Evolutionary conservation across 768 basidiomycete genomes (phyloP).

Genomic region (Lactarius psammicola): DNA sequence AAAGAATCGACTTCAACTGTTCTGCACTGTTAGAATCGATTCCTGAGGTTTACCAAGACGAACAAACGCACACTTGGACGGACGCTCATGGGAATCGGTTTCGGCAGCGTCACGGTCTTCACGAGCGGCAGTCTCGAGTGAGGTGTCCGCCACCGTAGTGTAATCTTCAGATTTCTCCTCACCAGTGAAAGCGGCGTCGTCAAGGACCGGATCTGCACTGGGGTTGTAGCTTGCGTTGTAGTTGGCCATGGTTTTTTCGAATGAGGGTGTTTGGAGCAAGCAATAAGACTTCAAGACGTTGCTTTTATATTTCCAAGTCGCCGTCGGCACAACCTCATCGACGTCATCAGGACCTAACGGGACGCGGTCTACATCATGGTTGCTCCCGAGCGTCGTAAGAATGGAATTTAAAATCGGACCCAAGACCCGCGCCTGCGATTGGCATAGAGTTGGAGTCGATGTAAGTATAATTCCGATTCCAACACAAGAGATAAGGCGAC

Average conservation of each 20-base stretch:
- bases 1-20: conserved; percentile 10
- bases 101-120: conserved; percentile 17
- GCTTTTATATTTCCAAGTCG: conserved; percentile 8
- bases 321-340: conserved; percentile 1
- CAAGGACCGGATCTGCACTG: conserved; percentile 13
- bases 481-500: neutral
- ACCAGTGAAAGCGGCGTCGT: conserved; percentile 7
- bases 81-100: conserved; percentile 9
- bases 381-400: conserved; percentile 4
- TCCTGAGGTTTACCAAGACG: neutral
- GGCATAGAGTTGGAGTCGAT: neutral
- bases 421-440: neutral
- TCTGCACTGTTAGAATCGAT: neutral
- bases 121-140: conserved; percentile 6
- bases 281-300: neutral
- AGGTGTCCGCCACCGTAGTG: neutral
- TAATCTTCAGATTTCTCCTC: conserved; percentile 1
- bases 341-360: neutral
- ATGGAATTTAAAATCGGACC: neutral
- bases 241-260: conserved; percentile 11
- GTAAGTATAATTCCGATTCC: neutral
- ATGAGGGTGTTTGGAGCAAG: neutral
- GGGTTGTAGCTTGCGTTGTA: conserved; percentile 21
- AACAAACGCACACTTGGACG: conserved; percentile 11
- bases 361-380: neutral